Evolutionary conservation across 140 eudicot genomes (phyloP), one percentile per base, ranked within the genome.

Genomic region (Ambrosia hybrid): DNA sequence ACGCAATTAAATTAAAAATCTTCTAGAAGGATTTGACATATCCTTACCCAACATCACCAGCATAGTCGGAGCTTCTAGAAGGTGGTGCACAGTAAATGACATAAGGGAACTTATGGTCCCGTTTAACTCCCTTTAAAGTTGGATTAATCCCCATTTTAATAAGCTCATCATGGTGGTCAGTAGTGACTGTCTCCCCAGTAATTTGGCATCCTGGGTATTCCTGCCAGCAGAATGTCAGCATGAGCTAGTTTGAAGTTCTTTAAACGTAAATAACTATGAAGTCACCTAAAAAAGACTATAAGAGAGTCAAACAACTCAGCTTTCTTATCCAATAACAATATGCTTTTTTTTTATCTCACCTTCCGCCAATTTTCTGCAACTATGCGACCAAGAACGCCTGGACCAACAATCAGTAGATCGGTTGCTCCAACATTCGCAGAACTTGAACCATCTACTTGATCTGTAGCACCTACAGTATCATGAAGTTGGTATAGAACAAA

Each of bases 71-170:
- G 51, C 82, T 84, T 59, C 85, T 73, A 64, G 82, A 85, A 68
- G 98, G 97, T 36, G 98, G 98, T 65, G 98, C 98, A 81, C 98
- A 93, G 62, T 87, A 93, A 21, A 93, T 93, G 57, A 93, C 96
- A 16, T 80, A 87, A 60, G 98, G 96, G 74, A 84, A 90, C 82
- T 93, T 88, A 11, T 71, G 73, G 55, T 81, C 49, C 73, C 77
- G 58, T 55, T 71, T 77, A 46, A 78, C 72, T 68, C 81, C 96
- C 75, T 90, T 93, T 51, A 88, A 12, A 70, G 76, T 78, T 74
- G 98, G 98, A 73, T n/a, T 80, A 15, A 93, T 93, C 51, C 98
- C 98, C 65, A 87, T 37, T 57, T 90, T 79, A 12, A 76, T 57
- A 80, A 93, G 82, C 82, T 93, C 98, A 10, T 83, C 89, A 17